A percentile compares a stretch with the other conserved stretches of the same genome.
phyloP scores from a whole-genome alignment of 345 rosid species.

The Corchorus capsularis region DNA sequence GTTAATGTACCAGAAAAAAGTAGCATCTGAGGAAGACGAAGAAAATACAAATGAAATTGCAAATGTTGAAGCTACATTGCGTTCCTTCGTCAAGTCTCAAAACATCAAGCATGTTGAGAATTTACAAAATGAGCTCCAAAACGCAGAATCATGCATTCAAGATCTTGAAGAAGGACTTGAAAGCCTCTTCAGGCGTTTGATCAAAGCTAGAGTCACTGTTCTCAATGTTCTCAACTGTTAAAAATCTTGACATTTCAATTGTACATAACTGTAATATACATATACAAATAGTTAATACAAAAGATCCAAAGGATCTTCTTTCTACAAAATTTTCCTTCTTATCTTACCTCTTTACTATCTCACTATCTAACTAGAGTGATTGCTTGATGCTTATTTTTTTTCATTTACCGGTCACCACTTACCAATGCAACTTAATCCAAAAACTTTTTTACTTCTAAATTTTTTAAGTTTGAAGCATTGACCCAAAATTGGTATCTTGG shows the following conservation, averaged over 20 bases:
- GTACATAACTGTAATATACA: neutral
- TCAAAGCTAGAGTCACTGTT: constrained; percentile 26
- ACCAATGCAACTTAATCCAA: too few relatives aligned
- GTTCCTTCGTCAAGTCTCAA: constrained; percentile 22
- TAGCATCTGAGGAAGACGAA: constrained; percentile 29
- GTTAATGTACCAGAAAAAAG: constrained; percentile 34
- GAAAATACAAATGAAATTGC: constrained; percentile 34
- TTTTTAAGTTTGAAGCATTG: too few relatives aligned
- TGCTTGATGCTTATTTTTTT: too few relatives aligned
- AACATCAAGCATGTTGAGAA: neutral
- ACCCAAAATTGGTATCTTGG: too few relatives aligned
- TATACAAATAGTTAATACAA: too few relatives aligned
- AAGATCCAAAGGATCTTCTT: too few relatives aligned
- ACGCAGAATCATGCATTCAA: constrained; percentile 40
- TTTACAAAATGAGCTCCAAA: constrained; percentile 28
- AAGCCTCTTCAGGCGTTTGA: constrained; percentile 39
- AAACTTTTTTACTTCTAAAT: too few relatives aligned
- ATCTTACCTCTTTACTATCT: too few relatives aligned
- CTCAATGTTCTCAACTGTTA: neutral
- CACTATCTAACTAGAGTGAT: too few relatives aligned
- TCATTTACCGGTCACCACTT: too few relatives aligned
- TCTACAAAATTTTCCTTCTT: too few relatives aligned
- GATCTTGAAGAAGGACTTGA: constrained; percentile 53
- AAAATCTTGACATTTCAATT: neutral
- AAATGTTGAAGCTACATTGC: constrained; percentile 31